A percentile compares a stretch with the other conserved stretches of the same genome.
These are phyloP conservation scores for Claviceps monticola DNA, from an alignment of 2,329 filamentous ascomycete species.

Conservation along the genomic window DNA sequence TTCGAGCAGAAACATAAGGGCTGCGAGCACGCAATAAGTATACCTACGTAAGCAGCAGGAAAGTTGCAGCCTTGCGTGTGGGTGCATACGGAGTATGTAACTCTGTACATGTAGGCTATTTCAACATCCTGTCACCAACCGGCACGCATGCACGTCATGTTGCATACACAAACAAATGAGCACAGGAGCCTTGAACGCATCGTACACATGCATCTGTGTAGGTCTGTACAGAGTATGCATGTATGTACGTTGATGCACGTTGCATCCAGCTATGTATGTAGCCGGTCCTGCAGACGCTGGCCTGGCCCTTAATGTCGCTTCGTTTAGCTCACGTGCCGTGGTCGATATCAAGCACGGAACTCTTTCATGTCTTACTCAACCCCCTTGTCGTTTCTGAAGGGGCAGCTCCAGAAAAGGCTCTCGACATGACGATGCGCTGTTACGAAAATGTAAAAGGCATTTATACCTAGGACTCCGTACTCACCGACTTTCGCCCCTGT, in stretches of 20 bases:
- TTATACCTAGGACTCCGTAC: background rate
- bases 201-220: too few species aligned
- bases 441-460: background rate
- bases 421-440: background rate
- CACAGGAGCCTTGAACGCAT: background rate
- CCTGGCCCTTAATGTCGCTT: too few species aligned
- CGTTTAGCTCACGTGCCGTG: background rate
- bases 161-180: background rate
- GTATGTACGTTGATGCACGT: background rate
- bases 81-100: too few species aligned
- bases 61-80: too few species aligned
- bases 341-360: background rate
- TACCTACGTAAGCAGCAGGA: background rate
- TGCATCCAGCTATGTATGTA: background rate
- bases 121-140: background rate
- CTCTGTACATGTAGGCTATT: background rate
- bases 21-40: background rate
- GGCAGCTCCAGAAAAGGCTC: too few species aligned
- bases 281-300: background rate
- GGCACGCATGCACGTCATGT: background rate
- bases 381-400: background rate
- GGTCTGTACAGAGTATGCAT: background rate
- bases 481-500: background rate
- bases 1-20: background rate
- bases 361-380: background rate